These are phyloP conservation scores for Porogramme epimiltina DNA, from an alignment of 1,284 basidiomycete species.

Conservation along the genomic window DNA sequence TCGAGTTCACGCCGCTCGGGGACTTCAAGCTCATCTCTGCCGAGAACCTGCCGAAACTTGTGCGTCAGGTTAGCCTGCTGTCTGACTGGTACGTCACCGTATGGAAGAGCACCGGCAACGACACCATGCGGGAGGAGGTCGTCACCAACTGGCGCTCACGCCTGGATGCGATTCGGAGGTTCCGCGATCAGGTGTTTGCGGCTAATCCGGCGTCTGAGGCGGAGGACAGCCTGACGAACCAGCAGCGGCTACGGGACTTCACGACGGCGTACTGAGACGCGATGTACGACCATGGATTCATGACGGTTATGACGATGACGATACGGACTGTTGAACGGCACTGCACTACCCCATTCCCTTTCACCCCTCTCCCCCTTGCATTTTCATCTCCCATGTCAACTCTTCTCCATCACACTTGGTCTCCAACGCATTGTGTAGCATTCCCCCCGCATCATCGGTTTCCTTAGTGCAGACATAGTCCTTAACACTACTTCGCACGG, in stretches of 20 bases:
- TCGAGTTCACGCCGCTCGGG: constrained; percentile 89
- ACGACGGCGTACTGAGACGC: constrained; percentile 35
- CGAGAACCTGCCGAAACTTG: constrained; percentile 78
- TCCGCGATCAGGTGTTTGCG: constrained; percentile 41
- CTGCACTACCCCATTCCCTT: constrained; percentile 8
- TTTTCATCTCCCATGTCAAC: not conserved
- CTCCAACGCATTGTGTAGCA: not conserved
- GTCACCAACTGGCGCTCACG: constrained; percentile 89
- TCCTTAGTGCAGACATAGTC: constrained; percentile 19
- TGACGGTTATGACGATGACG: constrained; percentile 7
- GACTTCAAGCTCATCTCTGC: constrained; percentile 92
- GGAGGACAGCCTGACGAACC: constrained; percentile 37
- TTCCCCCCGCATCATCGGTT: constrained; percentile 1
- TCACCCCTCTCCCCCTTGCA: not conserved
- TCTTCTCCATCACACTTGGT: not conserved
- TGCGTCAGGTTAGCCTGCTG: constrained; percentile 84
- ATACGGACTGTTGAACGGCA: constrained; percentile 7
- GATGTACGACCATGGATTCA: constrained; percentile 13
- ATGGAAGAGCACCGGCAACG: constrained; percentile 73
- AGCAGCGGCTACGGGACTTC: constrained; percentile 42
- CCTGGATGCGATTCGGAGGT: constrained; percentile 75
- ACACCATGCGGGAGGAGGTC: constrained; percentile 75
- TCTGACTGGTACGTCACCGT: constrained; percentile 89
- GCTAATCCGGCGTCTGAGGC: constrained; percentile 20
- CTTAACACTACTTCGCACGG: constrained; percentile 5